Evolutionary conservation across 345 rosid species (phyloP).

Genomic region (Trapa bicornis): DNA sequence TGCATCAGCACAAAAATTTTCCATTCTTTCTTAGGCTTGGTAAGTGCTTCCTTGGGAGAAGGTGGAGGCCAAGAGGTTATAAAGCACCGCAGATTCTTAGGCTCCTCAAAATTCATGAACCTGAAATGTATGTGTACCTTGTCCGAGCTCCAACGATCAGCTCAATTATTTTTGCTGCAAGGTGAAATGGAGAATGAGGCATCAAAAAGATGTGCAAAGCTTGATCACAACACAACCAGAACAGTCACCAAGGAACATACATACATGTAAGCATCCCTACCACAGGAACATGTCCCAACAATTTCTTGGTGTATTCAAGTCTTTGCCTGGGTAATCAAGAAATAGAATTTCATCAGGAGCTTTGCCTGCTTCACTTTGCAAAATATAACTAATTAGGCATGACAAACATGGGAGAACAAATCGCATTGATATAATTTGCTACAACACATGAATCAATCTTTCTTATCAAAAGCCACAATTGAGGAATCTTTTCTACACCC

Average conservation of each 20-base stretch:
- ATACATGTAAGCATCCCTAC: slow-evolving; percentile 64
- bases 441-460: not conserved
- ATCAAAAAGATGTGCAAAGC: not conserved
- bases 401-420: not conserved
- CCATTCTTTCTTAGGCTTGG: not conserved
- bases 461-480: not conserved
- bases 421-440: not conserved
- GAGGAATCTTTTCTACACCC: not conserved
- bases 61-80: not conserved
- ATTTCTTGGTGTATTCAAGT: slow-evolving; percentile 53
- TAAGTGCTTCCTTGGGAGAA: not conserved
- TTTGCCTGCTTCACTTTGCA: not conserved
- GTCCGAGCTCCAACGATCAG: slow-evolving; percentile 79
- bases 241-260: slow-evolving; percentile 10
- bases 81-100: slow-evolving; percentile 4
- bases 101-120: slow-evolving; percentile 35
- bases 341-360: not conserved
- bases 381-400: not conserved
- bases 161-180: slow-evolving; percentile 75
- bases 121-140: slow-evolving; percentile 86
- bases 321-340: slow-evolving; percentile 41
- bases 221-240: not conserved
- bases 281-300: slow-evolving; percentile 55
- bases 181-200: not conserved
- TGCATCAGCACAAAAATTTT: no score